These are phyloP conservation scores for Phytophthora litchii DNA, from an alignment of 352 stramenopile genomes.

Conservation along the genomic window DNA sequence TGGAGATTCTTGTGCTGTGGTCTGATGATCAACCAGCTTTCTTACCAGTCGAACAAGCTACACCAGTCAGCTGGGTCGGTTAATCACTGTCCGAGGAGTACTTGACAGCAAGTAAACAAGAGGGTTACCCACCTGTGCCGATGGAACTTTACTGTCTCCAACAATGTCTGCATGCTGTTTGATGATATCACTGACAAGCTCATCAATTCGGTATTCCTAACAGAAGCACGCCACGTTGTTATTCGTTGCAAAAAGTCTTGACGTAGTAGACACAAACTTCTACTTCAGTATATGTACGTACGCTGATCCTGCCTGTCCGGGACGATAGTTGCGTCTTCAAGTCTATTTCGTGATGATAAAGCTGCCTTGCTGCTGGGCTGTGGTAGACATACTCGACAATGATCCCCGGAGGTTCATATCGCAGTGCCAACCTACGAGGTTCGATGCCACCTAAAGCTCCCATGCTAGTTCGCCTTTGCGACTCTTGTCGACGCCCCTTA, in stretches of 20 bases:
- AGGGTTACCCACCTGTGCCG: conserved; percentile 40
- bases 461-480: conserved; percentile 15
- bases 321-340: conserved; percentile 30
- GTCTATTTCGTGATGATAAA: conserved; percentile 74
- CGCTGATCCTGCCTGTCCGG: conserved; percentile 13
- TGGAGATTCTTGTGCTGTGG: neutral
- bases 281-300: too few species aligned
- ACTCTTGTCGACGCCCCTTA: neutral
- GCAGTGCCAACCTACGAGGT: conserved; percentile 59
- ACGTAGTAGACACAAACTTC: too few species aligned
- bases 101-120: neutral
- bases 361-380: conserved; percentile 20
- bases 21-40: conserved; percentile 40
- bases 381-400: conserved; percentile 65
- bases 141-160: conserved; percentile 45
- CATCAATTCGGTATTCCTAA: conserved; percentile 35
- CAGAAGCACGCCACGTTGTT: conserved; percentile 4
- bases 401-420: conserved; percentile 56
- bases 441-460: conserved; percentile 38
- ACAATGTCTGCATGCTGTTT: conserved; percentile 47
- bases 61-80: neutral
- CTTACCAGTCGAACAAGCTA: conserved; percentile 59
- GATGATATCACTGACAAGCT: conserved; percentile 49
- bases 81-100: neutral
- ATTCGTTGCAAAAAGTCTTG: too few species aligned